Evolutionary conservation across 2,329 filamentous ascomycete species (phyloP).

Genomic region (Cladosporium sp.): DNA sequence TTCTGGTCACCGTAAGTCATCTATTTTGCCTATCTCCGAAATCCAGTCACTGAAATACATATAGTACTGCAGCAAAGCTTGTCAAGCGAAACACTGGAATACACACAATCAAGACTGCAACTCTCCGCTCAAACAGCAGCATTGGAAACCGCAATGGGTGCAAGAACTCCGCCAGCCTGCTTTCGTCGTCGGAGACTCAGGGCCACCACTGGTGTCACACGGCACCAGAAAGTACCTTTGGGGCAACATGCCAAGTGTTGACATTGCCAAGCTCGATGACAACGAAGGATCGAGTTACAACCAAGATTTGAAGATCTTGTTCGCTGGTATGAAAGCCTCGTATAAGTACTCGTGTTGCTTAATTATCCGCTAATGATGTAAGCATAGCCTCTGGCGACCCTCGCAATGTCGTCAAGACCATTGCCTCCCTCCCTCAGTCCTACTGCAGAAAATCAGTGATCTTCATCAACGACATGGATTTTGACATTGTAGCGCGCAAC

Average conservation of each 20-base stretch:
- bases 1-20: slow-evolving; percentile 18
- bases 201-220: too few species aligned
- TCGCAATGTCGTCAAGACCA: background rate
- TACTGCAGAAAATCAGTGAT: background rate
- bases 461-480: background rate
- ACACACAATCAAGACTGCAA: slow-evolving; percentile 37
- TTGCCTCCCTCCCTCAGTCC: background rate
- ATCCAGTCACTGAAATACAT: background rate
- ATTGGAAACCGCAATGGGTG: slow-evolving; percentile 35
- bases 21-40: too few species aligned
- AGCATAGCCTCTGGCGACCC: background rate
- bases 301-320: slow-evolving; percentile 33
- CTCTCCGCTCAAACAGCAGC: slow-evolving; percentile 26
- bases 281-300: slow-evolving; percentile 32
- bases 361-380: background rate
- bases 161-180: slow-evolving; percentile 28
- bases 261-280: slow-evolving; percentile 38
- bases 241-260: slow-evolving; percentile 45
- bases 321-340: slow-evolving; percentile 32
- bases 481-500: background rate
- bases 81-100: slow-evolving; percentile 36
- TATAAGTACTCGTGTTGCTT: too few species aligned
- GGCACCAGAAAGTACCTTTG: slow-evolving; percentile 38
- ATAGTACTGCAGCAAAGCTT: slow-evolving; percentile 40
- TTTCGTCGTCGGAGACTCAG: slow-evolving; percentile 30